Evolutionary conservation across 805 yeast genomes (phyloP), one percentile per base, ranked within the genome.

Genomic region (Cyberlindnera maclurae): DNA sequence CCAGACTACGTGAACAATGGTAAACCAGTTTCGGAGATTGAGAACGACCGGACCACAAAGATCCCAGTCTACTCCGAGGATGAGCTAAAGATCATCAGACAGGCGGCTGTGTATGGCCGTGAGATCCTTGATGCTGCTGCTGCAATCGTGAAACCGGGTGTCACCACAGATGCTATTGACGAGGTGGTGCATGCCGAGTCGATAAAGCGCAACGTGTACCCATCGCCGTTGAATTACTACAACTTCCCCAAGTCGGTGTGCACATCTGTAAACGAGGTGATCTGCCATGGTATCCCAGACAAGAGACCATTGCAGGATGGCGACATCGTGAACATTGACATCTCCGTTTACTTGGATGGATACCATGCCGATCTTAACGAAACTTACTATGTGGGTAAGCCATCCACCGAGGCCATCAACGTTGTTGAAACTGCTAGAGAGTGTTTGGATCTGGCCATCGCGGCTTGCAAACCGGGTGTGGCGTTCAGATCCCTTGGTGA

Each of bases 221-320:
- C 98, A 15, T 86, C 96, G 11, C 96, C 98, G 4, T 68, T 90
- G 47, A 93, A 93, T 66, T 93, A 93, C 66, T 89, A 81, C 66
- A 84, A 87, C 62, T 93, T 77, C 66, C 97, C 97, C 31, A 89
- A 88, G 59, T 78, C 93, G 16, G 74, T 86, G 31, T 93, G 98
- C 64, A 87, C 96, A 1, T 87, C 96, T 2, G 82, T 93, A 32
- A 93, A 93, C 62, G 98, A 93, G 67, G 79, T 88, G 41, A 84
- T 93, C 44, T 93, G 98, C 60, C 98, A 93, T 62, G 98, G 98
- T 46, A 84, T 93, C 42, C 98, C 98, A 20, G 98, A 93, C 63
- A 73, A 84, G 64, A 74, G 89, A 39, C 79, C 79, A 26, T 71
- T 93, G 46, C 65, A 85, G 59, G 97, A 90, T 49, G 98, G 98